Evolutionary conservation across 345 rosid genomes (phyloP).

Genomic region (Acer yangbiense): DNA sequence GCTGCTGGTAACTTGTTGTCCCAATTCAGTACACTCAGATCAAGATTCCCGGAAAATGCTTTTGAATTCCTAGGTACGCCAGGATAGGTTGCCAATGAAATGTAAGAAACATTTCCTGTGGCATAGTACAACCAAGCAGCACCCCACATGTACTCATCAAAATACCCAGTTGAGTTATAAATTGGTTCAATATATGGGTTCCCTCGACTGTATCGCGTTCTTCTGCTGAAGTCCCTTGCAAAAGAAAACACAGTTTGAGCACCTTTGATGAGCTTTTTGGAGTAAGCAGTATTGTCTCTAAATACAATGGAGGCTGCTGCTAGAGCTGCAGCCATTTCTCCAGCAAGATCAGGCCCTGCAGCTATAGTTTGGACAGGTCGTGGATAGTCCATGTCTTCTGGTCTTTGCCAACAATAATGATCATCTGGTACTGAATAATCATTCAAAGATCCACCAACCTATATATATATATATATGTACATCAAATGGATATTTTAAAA

Average conservation of each 20-base stretch:
- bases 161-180: slow-evolving; percentile 79
- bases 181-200: slow-evolving; percentile 42
- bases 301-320: slow-evolving; percentile 85
- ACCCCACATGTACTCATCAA: slow-evolving; percentile 86
- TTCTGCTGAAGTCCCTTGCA: slow-evolving; percentile 51
- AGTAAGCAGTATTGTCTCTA: slow-evolving; percentile 48
- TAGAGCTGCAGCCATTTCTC: slow-evolving; percentile 77
- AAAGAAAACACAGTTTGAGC: slow-evolving; percentile 62
- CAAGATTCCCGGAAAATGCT: slow-evolving; percentile 47
- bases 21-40: slow-evolving; percentile 61
- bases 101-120: slow-evolving; percentile 67
- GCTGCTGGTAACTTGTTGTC: slow-evolving; percentile 93
- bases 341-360: slow-evolving; percentile 68
- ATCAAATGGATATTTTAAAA: not conserved
- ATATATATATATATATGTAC: not conserved
- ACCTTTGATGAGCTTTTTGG: slow-evolving; percentile 55
- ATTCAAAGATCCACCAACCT: slow-evolving; percentile 72
- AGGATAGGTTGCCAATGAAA: slow-evolving; percentile 53
- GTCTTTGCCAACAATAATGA: slow-evolving; percentile 76
- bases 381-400: slow-evolving; percentile 81
- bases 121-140: slow-evolving; percentile 87
- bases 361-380: slow-evolving; percentile 41
- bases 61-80: slow-evolving; percentile 56
- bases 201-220: slow-evolving; percentile 48
- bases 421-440: slow-evolving; percentile 67